phyloP scores from a whole-genome alignment of 1,284 basidiomycete species.

The Inonotus obliquus region DNA sequence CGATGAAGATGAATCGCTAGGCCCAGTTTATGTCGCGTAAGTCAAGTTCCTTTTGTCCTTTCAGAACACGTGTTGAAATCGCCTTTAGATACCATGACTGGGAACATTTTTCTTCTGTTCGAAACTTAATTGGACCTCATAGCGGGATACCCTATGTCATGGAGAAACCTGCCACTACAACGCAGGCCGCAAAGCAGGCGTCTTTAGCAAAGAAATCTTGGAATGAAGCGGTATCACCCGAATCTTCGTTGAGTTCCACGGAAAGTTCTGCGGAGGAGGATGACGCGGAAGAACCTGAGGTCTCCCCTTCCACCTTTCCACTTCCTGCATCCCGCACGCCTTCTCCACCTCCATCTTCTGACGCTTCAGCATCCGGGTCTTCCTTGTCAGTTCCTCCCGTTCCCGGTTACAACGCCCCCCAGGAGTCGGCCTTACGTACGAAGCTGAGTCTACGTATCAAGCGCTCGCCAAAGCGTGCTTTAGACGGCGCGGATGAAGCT shows the following conservation, averaged over 20 bases:
- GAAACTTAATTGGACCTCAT: slow-evolving; percentile 83
- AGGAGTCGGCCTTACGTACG: neutral
- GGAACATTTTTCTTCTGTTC: slow-evolving; percentile 93
- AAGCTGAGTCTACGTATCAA: slow-evolving; percentile 27
- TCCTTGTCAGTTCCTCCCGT: slow-evolving; percentile 15
- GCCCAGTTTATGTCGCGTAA: slow-evolving; percentile 75
- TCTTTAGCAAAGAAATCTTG: neutral
- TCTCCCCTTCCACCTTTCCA: slow-evolving; percentile 32
- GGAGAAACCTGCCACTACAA: slow-evolving; percentile 40
- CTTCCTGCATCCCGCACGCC: slow-evolving; percentile 43
- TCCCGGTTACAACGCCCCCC: slow-evolving; percentile 15
- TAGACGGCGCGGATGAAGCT: slow-evolving; percentile 53
- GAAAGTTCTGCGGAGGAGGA: slow-evolving; percentile 23
- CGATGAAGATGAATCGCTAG: slow-evolving; percentile 25
- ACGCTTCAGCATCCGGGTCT: slow-evolving; percentile 6
- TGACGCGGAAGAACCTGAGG: neutral
- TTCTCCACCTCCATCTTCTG: slow-evolving; percentile 29
- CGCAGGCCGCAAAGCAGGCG: neutral
- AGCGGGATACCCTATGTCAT: slow-evolving; percentile 67
- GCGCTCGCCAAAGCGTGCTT: slow-evolving; percentile 60
- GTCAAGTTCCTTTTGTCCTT: slow-evolving; percentile 30
- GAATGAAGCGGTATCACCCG: slow-evolving; percentile 20
- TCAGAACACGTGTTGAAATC: slow-evolving; percentile 7
- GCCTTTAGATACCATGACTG: slow-evolving; percentile 76
- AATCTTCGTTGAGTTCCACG: slow-evolving; percentile 19